phyloP scores from a whole-genome alignment of 306 rosid genomes.

The Albizia julibrissin region DNA sequence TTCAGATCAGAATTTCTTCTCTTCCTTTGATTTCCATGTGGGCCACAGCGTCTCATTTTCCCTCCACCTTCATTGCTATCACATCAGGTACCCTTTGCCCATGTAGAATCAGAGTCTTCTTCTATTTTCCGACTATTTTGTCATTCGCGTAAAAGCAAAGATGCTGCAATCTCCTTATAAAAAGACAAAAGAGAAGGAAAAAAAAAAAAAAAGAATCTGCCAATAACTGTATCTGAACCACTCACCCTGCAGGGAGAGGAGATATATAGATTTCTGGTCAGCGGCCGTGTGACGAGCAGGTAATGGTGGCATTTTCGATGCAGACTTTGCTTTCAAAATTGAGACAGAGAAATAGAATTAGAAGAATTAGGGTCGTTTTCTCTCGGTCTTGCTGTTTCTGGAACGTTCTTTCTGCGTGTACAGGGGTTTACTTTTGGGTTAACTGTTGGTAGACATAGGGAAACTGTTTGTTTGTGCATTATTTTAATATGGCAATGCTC shows the following conservation, averaged over 20 bases:
- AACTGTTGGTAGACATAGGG: background rate
- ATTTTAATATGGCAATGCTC: conserved; percentile 23
- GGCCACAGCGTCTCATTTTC: background rate
- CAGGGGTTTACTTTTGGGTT: background rate
- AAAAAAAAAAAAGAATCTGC: background rate
- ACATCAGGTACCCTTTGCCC: background rate
- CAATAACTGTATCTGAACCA: background rate
- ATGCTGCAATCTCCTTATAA: background rate
- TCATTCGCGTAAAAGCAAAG: background rate
- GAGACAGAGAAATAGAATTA: background rate
- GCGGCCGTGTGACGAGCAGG: background rate
- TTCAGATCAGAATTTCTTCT: background rate
- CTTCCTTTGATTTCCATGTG: too few relatives aligned
- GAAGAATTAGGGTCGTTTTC: background rate
- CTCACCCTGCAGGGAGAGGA: background rate
- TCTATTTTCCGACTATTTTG: background rate
- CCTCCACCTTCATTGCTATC: background rate
- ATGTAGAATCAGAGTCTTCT: background rate
- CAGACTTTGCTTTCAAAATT: background rate
- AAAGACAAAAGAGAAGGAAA: background rate
- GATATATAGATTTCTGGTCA: background rate
- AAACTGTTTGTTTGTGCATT: background rate
- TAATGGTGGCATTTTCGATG: background rate
- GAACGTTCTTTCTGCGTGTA: background rate
- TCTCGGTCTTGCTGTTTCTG: background rate